phyloP scores from a whole-genome alignment of 306 rosid genomes.

The Lathyrus tuberosus region DNA sequence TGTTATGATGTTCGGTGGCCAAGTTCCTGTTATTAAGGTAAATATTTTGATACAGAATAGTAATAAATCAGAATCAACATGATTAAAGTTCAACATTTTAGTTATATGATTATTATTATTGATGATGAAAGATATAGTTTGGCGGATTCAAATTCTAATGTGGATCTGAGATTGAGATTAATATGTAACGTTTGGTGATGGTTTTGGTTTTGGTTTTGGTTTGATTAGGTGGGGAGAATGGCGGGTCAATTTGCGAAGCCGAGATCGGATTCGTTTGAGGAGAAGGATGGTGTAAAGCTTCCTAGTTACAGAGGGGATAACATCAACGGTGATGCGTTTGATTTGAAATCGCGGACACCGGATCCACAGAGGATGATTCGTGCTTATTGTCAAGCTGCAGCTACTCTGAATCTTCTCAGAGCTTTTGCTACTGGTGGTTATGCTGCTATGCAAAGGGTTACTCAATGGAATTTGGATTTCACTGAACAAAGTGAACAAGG shows the following conservation, averaged over 20 bases:
- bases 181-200: neutral
- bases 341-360: constrained; percentile 77
- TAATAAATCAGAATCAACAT: no score
- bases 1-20: constrained; percentile 95
- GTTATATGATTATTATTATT: no score
- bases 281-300: constrained; percentile 84
- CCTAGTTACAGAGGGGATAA: constrained; percentile 99
- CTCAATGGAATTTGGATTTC: constrained; percentile 98
- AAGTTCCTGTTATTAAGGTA: constrained; percentile 97
- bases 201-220: neutral
- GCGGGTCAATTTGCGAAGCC: constrained; percentile 99
- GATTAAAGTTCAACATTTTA: neutral
- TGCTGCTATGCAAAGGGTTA: constrained; percentile 98
- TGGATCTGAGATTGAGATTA: neutral
- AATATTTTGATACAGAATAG: no score
- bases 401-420: constrained; percentile 87
- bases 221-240: constrained; percentile 89
- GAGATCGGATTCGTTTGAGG: constrained; percentile 91
- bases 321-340: constrained; percentile 88
- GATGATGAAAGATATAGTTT: no score
- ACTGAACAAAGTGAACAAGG: constrained; percentile 93
- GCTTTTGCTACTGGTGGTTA: constrained; percentile 98
- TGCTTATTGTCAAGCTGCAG: constrained; percentile 95
- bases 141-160: neutral
- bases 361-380: constrained; percentile 96